Conservation (phyloP, 352 stramenopile genomes). For the Pythium folliculosum region DNA sequence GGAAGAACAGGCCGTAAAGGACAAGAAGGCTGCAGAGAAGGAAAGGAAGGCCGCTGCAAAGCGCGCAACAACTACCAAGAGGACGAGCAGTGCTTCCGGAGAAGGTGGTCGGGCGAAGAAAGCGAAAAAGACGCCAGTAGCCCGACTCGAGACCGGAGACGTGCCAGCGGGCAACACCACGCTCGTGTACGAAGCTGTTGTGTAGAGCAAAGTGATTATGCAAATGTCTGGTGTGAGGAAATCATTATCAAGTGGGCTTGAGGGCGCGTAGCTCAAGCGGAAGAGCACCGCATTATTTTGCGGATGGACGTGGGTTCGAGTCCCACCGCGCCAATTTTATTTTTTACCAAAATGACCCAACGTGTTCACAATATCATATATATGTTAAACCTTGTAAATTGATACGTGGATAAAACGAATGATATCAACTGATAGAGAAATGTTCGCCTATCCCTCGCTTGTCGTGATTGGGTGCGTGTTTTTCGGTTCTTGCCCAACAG, state of each 20-base stretch:
- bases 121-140: too few species aligned
- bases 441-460: not conserved
- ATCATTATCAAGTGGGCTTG: not conserved
- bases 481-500: not conserved
- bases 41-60: too few species aligned
- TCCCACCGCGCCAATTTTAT: constrained; percentile 8
- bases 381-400: not conserved
- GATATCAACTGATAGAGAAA: not conserved
- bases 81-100: too few species aligned
- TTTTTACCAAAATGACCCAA: not conserved
- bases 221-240: not conserved
- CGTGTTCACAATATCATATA: not conserved
- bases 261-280: constrained; percentile 10
- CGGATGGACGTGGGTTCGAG: constrained; percentile 12
- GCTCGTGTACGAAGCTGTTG: not conserved
- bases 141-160: too few species aligned
- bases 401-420: not conserved
- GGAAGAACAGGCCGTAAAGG: too few species aligned
- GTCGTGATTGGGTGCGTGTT: not conserved
- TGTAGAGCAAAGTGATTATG: not conserved
- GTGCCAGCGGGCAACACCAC: too few species aligned
- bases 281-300: constrained; percentile 14
- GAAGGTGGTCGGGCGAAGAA: too few species aligned
- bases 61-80: too few species aligned
- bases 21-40: too few species aligned